Conservation (phyloP, 2,329 filamentous ascomycete species). For the Monosporascus cannonballus region DNA sequence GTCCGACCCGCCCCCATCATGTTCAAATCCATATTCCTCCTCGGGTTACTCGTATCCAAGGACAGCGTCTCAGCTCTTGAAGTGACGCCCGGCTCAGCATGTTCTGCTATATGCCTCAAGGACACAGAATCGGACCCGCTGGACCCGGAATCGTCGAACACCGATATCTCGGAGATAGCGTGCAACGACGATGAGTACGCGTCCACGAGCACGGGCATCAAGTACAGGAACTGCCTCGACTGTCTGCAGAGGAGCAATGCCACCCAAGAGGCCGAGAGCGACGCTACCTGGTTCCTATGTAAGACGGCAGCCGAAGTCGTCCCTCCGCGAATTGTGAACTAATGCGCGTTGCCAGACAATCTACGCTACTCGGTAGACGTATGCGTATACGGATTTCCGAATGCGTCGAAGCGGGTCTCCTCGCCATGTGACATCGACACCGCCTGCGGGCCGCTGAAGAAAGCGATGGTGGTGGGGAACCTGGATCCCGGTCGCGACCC, state of each 20-base stretch:
- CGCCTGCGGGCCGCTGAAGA: constrained; percentile 35
- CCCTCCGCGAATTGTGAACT: constrained; percentile 4
- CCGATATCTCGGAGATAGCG: constrained; percentile 39
- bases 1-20: constrained; percentile 1
- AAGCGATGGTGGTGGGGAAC: constrained; percentile 28
- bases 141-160: constrained; percentile 32
- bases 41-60: constrained; percentile 11
- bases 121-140: constrained; percentile 25
- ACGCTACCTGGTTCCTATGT: constrained; percentile 43
- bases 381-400: constrained; percentile 36
- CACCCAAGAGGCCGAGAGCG: constrained; percentile 32
- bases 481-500: constrained; percentile 19
- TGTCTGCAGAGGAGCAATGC: constrained; percentile 42
- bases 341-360: constrained; percentile 36
- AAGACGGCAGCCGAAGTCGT: constrained; percentile 15
- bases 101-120: constrained; percentile 41
- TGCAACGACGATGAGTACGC: constrained; percentile 38
- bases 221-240: constrained; percentile 39
- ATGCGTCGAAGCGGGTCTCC: constrained; percentile 27
- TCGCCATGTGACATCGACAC: constrained; percentile 36
- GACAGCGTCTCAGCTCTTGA: constrained; percentile 28
- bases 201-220: constrained; percentile 31
- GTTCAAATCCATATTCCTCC: constrained; percentile 7
- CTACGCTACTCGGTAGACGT: constrained; percentile 41
- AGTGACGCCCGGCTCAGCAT: constrained; percentile 45